phyloP scores from a whole-genome alignment of 768 basidiomycete genomes.

The Neoboletus magnificus region DNA sequence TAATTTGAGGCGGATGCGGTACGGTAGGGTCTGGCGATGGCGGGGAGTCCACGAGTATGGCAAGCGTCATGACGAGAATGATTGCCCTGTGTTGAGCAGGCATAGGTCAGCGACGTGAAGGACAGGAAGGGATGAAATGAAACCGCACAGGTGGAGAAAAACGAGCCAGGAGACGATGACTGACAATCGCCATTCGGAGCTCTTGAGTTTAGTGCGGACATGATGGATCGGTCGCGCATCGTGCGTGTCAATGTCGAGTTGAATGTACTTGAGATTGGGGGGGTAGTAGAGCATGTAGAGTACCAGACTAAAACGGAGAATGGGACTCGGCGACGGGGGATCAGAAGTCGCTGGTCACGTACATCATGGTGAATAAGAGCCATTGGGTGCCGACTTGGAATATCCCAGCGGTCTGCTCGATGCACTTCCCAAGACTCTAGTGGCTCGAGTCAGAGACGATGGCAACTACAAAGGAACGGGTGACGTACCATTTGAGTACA shows the following conservation, averaged over 20 bases:
- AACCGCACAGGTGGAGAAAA: conserved; percentile 68
- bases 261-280: conserved; percentile 67
- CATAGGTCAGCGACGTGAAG: not conserved
- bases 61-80: conserved; percentile 56
- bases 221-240: conserved; percentile 40
- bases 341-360: conserved; percentile 27
- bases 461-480: not conserved
- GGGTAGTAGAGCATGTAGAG: conserved; percentile 95
- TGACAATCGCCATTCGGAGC: conserved; percentile 75
- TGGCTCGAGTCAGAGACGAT: not conserved
- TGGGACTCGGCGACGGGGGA: not conserved
- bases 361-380: conserved; percentile 84
- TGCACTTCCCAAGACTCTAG: conserved; percentile 66
- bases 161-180: conserved; percentile 71
- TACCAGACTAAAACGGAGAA: conserved; percentile 55
- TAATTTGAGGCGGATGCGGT: conserved; percentile 38
- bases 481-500: conserved; percentile 70
- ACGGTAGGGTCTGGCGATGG: conserved; percentile 34
- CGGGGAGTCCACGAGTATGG: conserved; percentile 49
- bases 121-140: not conserved
- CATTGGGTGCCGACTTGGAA: conserved; percentile 82
- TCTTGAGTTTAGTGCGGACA: conserved; percentile 49
- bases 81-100: conserved; percentile 29
- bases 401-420: conserved; percentile 79
- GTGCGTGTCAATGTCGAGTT: conserved; percentile 40